These are phyloP conservation scores for Cordyceps farinosa DNA, from an alignment of 2,329 filamentous ascomycete genomes.

Conservation along the genomic window DNA sequence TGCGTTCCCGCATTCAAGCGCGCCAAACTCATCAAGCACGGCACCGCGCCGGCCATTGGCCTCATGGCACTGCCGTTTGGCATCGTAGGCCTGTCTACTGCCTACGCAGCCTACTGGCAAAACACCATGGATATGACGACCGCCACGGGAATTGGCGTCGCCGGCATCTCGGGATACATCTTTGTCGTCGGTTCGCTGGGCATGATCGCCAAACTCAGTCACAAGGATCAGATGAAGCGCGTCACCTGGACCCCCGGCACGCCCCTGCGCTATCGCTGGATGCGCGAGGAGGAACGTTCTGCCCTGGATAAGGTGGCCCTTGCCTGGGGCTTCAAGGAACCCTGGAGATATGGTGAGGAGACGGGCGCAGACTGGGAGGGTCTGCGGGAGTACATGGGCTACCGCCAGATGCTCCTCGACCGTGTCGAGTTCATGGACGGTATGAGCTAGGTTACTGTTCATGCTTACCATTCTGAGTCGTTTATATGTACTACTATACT, in stretches of 20 bases:
- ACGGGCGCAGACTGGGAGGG: slow-evolving; percentile 86
- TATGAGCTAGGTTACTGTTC: slow-evolving; percentile 52
- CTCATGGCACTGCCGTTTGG: slow-evolving; percentile 61
- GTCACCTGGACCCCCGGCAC: slow-evolving; percentile 87
- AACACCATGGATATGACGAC: slow-evolving; percentile 73
- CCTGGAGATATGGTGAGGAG: slow-evolving; percentile 79
- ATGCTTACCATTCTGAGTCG: not conserved
- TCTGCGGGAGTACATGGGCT: slow-evolving; percentile 75
- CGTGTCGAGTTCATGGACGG: slow-evolving; percentile 87
- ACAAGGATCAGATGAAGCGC: slow-evolving; percentile 92
- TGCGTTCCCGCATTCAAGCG: slow-evolving; percentile 62
- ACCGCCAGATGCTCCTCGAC: slow-evolving; percentile 87
- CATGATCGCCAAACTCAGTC: slow-evolving; percentile 76
- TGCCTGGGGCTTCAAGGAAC: slow-evolving; percentile 88
- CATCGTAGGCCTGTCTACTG: slow-evolving; percentile 65
- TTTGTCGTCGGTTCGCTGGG: slow-evolving; percentile 78
- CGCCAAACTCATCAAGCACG: slow-evolving; percentile 63
- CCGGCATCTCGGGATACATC: slow-evolving; percentile 78
- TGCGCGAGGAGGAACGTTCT: slow-evolving; percentile 84
- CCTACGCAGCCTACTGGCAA: slow-evolving; percentile 40
- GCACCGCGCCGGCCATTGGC: slow-evolving; percentile 56
- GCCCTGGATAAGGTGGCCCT: slow-evolving; percentile 82
- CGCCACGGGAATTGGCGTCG: slow-evolving; percentile 75
- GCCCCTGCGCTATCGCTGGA: slow-evolving; percentile 75
- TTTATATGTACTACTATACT: slow-evolving; percentile 15